Evolutionary conservation across 1,284 basidiomycete species (phyloP), one percentile per base, ranked within the genome.

Genomic region (Trametes pubescens): DNA sequence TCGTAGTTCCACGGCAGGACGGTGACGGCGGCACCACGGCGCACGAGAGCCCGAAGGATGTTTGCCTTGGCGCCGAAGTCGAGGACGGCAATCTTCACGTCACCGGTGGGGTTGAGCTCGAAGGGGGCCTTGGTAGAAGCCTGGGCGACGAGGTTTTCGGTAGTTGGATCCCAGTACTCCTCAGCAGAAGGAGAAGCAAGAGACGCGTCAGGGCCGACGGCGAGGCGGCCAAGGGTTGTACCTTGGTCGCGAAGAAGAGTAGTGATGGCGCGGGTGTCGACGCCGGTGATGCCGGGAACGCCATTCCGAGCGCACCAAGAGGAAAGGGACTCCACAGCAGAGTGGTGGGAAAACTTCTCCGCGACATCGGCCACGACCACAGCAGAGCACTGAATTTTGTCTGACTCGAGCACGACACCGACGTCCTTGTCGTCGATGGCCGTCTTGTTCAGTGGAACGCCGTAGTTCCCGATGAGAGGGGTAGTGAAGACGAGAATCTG

Each of bases 31-130:
- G 95, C 97, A 56, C 90, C 93, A 46, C 96, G 91, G 70, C 93
- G 91, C 71, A 98, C 89, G 62, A 99, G 89, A 9, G 95, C 92
- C 65, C 97, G 94, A 63, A 95, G 81, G 68, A 99, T 99, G 81
- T 99, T 99, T 65, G 97, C 96, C 80, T 99, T 99, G 70, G 91
- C 92, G 69, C 98, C 98, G 77, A 98, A 99, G 79, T 99, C 97
- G 68, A 99, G 89, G 35, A 99, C 91, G 26, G 96, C 97, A 68
- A 99, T 94, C 75, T 92, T 93, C 72, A 96, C 88, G 65, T 94
- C 91, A 43, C 96, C 96, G 10, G 82, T 81, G 18, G 94, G 90
- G 78, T 99, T 99, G 55, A 99, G 85, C 11, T 88, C 84, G 80
- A 96, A 99, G 0, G 94, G 88, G 66, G 84, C 76, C 71, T 91